Evolutionary conservation across 2,329 filamentous ascomycete genomes (phyloP), one percentile per base, ranked within the genome.

Genomic region (Kalaharituber pfeilii): DNA sequence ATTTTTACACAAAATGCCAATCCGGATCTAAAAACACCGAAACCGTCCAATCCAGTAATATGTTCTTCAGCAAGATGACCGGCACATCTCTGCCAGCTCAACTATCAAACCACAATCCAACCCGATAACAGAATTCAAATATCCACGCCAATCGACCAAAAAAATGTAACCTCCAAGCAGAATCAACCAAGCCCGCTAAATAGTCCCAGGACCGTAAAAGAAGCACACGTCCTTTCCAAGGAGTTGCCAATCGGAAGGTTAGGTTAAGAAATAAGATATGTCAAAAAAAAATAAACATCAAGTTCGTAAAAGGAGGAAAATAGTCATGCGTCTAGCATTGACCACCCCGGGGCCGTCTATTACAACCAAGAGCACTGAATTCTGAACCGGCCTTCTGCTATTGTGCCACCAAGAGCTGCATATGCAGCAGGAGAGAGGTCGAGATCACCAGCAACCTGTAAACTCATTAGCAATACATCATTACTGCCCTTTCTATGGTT

Each of bases 391-490:
- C 62, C 62, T 3, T 45, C 47, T 22, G 1, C 52, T 30, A 53
- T 27, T 3, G 53, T 53, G 28, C 56, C 50, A 4, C 61, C 61
- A 29, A 63, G 51, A 20, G 51, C 54, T 2, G 50, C 15, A 44
- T 59, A 64, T 30, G 56, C 57, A 13, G 52, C 51, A 3, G 36
- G 55, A 2, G 62, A 57, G 45, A 63, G 53, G 51, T 63, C 62
- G 3, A 63, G 52, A 44, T 57, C 56, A 24, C 54, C 15, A 1
- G 13, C 1, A 5, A 15, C 28, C 52, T 52, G 45, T 28, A 28
- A n/a, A 36, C n/a, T 9, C n/a, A 22, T 5, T 1, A 51, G 26
- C 6, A 15, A 49, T 18, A 5, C 25, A 47, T n/a, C 6, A 22
- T 44, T 28, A 36, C 15, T 24, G 13, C 8, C 5, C n/a, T 22